Percentiles rank a stretch among this genome's conserved stretches.
phyloP scores from a whole-genome alignment of 106 monocot genomes.

The Dioscorea zingiberensis region DNA sequence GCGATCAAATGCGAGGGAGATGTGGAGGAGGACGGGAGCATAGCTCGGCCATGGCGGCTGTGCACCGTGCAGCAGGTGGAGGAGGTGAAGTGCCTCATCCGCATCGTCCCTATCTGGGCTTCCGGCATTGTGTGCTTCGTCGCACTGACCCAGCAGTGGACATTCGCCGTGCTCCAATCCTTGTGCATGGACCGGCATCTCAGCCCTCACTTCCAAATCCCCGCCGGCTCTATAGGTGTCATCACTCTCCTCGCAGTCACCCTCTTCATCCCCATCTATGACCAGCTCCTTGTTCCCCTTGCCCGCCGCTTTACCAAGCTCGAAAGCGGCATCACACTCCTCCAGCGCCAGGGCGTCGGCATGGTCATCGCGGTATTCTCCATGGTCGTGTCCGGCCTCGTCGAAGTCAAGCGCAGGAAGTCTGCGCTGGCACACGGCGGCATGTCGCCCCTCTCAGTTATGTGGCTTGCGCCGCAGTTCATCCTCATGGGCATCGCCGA shows the following conservation, averaged over 20 bases:
- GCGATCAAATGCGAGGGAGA: conserved; percentile 47
- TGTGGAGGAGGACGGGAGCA: conserved; percentile 15
- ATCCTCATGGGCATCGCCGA: conserved; percentile 49
- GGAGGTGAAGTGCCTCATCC: conserved; percentile 50
- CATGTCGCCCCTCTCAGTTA: conserved; percentile 17
- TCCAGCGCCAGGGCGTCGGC: conserved; percentile 36
- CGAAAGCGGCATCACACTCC: conserved; percentile 25
- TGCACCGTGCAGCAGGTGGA: conserved; percentile 57
- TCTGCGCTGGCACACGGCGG: neutral
- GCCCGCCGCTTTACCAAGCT: conserved; percentile 15
- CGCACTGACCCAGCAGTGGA: conserved; percentile 29
- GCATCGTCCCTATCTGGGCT: conserved; percentile 50
- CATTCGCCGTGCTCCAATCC: conserved; percentile 40
- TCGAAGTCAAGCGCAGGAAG: conserved; percentile 22
- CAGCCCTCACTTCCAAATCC: conserved; percentile 24
- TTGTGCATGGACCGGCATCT: conserved; percentile 45
- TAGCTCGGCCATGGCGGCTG: conserved; percentile 28
- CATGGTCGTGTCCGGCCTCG: conserved; percentile 28
- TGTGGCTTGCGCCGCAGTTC: conserved; percentile 64
- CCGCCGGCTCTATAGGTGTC: conserved; percentile 23
- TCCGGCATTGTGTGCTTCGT: conserved; percentile 45
- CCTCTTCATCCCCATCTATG: conserved; percentile 56
- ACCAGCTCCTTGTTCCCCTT: conserved; percentile 25
- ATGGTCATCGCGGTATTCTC: conserved; percentile 22
- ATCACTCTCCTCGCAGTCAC: conserved; percentile 33